These are phyloP conservation scores for Hyaloscypha finlandica DNA, from an alignment of 495 filamentous ascomycete genomes.

Conservation along the genomic window DNA sequence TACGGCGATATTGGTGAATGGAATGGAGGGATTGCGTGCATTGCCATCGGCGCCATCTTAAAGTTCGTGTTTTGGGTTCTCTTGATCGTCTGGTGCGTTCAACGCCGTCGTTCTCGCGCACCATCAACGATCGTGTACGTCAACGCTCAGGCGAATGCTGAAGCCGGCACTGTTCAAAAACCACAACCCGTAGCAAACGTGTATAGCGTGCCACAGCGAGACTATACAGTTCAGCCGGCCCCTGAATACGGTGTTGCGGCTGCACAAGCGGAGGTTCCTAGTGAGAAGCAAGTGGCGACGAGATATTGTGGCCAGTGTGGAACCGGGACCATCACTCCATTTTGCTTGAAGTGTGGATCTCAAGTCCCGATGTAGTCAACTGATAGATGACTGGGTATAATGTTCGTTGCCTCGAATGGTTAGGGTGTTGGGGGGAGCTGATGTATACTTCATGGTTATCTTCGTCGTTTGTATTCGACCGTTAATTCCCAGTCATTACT, in stretches of 20 bases:
- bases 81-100: conserved; percentile 9
- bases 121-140: not conserved
- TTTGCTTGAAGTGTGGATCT: not conserved
- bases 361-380: conserved; percentile 2
- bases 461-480: not conserved
- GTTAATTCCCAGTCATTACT: not conserved
- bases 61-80: conserved; percentile 9
- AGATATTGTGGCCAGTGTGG: conserved; percentile 9
- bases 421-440: not conserved
- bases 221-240: not conserved
- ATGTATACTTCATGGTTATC: not conserved
- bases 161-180: conserved; percentile 11
- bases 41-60: conserved; percentile 13
- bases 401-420: not conserved
- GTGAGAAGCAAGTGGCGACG: not conserved
- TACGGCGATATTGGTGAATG: not conserved
- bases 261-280: not conserved
- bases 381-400: not conserved
- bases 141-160: not conserved
- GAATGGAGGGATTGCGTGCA: conserved; percentile 2
- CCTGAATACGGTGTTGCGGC: not conserved
- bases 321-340: conserved; percentile 3
- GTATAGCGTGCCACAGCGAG: not conserved
- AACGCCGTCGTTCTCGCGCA: not conserved
- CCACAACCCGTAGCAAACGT: not conserved